A percentile compares a stretch with the other conserved stretches of the same genome.
Evolutionary conservation across 805 yeast species (phyloP).

Genomic region (Candida saitoana): DNA sequence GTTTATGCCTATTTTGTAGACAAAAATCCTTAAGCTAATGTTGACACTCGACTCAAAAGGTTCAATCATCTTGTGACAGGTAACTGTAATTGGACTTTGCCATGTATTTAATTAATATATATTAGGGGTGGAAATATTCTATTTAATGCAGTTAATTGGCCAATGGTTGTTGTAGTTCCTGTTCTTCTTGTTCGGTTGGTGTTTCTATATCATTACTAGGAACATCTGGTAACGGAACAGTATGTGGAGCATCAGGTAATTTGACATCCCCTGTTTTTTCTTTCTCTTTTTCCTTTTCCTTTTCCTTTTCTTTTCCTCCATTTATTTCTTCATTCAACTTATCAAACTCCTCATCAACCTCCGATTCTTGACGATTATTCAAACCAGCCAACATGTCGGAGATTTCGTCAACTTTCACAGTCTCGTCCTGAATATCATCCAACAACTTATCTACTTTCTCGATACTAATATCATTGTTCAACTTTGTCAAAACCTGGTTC

Average conservation of each 20-base stretch:
- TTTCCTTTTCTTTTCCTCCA: constrained; percentile 8
- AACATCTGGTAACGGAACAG: constrained; percentile 10
- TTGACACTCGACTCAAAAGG: no score
- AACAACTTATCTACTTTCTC: constrained; percentile 76
- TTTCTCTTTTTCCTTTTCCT: neutral
- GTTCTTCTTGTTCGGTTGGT: constrained; percentile 18
- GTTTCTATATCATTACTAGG: constrained; percentile 19
- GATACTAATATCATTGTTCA: constrained; percentile 74
- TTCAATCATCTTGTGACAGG: no score
- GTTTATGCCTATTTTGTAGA: no score
- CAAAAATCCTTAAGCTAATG: no score
- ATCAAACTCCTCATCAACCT: constrained; percentile 62
- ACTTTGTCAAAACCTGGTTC: constrained; percentile 64
- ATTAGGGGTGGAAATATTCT: no score
- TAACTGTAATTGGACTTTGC: no score
- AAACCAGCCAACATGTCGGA: constrained; percentile 49
- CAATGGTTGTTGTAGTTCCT: constrained; percentile 15
- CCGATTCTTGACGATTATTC: constrained; percentile 49
- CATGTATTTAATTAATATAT: no score
- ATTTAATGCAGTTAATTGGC: constrained; percentile 11
- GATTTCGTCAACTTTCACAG: constrained; percentile 72
- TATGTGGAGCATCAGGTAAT: constrained; percentile 15
- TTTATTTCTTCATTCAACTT: constrained; percentile 45
- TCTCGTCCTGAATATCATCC: constrained; percentile 82
- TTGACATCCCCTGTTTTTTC: neutral